Evolutionary conservation across 148 eudicot genomes (phyloP).

Genomic region (Gaultheria prostrata): DNA sequence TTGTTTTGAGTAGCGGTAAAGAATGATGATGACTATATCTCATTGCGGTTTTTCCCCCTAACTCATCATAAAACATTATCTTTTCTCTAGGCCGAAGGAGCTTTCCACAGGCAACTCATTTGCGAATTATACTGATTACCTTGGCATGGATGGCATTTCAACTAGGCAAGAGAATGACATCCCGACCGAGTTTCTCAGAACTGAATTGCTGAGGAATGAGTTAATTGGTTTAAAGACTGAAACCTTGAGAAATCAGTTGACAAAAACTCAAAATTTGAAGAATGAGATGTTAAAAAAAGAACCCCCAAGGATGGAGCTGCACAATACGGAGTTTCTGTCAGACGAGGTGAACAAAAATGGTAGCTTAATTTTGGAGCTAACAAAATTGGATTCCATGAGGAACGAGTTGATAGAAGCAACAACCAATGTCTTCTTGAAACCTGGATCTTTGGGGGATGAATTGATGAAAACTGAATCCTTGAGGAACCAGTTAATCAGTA

Average conservation of each 20-base stretch:
- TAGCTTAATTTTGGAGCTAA: constrained; percentile 3
- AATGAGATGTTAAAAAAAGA: constrained; percentile 9
- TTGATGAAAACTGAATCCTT: constrained; percentile 9
- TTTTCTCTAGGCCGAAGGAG: constrained; percentile 14
- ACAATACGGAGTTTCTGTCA: constrained; percentile 1
- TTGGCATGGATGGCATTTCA: constrained; percentile 6
- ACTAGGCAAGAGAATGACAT: background rate
- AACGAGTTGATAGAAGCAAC: constrained; percentile 9
- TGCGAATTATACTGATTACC: constrained; percentile 15
- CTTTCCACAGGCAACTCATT: constrained; percentile 8
- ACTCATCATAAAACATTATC: background rate
- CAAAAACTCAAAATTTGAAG: constrained; percentile 1
- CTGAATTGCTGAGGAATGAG: constrained; percentile 17
- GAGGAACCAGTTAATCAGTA: constrained; percentile 4
- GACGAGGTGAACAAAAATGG: background rate
- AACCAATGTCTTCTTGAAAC: background rate
- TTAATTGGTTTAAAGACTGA: constrained; percentile 14
- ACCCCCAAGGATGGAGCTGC: background rate
- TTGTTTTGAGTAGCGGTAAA: background rate
- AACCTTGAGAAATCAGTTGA: constrained; percentile 12
- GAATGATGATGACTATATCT: background rate
- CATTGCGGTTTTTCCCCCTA: background rate
- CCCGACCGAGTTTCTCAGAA: constrained; percentile 5
- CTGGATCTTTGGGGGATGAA: constrained; percentile 9
- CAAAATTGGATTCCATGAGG: background rate